These are phyloP conservation scores for Cardamine resedifolia DNA, from an alignment of 345 rosid genomes.

Conservation along the genomic window DNA sequence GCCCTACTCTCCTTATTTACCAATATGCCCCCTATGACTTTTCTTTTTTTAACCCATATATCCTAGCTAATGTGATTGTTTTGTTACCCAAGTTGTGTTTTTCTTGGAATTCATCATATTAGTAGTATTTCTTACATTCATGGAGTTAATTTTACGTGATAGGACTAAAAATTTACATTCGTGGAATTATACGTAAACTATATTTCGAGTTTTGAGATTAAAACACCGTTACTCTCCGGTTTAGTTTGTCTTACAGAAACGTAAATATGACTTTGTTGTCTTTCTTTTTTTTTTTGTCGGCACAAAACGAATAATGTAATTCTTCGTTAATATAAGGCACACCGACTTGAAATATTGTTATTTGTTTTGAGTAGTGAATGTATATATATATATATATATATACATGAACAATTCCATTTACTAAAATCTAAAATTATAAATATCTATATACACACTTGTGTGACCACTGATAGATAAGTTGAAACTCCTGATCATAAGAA, in stretches of 20 bases:
- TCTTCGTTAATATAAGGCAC: not conserved
- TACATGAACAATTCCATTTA: not conserved
- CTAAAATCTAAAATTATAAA: not conserved
- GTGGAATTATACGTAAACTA: too few species aligned
- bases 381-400: too few species aligned
- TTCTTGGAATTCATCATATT: too few species aligned
- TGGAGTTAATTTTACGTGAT: too few species aligned
- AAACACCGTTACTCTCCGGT: too few species aligned
- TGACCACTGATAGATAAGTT: not conserved
- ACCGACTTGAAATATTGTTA: not conserved
- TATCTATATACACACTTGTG: not conserved
- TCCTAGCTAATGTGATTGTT: too few species aligned
- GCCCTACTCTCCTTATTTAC: conserved; percentile 17
- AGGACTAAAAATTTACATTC: too few species aligned
- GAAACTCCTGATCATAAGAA: not conserved
- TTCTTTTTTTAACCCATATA: not conserved
- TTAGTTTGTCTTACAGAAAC: not conserved
- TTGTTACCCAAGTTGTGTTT: too few species aligned
- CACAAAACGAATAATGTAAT: conserved; percentile 5
- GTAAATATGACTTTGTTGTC: not conserved
- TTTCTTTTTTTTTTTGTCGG: conserved; percentile 26
- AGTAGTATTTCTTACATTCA: too few species aligned
- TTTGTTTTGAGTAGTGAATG: not conserved
- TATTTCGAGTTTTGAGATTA: too few species aligned
- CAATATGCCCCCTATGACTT: conserved; percentile 22